Base-by-base conservation (phyloP, 2,329 filamentous ascomycete genomes). In the Arachnopeziza araneosa region DNA sequence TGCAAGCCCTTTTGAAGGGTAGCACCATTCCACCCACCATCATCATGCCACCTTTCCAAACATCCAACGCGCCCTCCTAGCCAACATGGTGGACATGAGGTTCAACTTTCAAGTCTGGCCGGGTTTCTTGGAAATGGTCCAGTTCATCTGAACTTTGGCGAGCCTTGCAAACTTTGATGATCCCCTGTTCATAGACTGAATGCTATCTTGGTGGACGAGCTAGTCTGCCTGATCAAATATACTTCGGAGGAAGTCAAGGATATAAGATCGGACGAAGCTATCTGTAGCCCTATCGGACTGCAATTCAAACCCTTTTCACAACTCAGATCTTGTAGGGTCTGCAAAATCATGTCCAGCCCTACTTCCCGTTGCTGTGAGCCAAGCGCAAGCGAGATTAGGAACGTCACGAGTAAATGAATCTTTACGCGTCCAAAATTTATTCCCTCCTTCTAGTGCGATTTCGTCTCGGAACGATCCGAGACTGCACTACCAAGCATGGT, bases 1-100 rank as follows among this genome's bases (percentile, higher is more conserved):
- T 7, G 54, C 53, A 54, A 69, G 65, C 57, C 66, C 65, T 4
- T 71, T 71, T 50, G 68, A 44, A 14, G 36, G 36, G 2, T 44
- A 44, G 36, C 10, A 14, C 17, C n/a, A 44, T 44, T 44, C 12
- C 17, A 2, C 36, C 36, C 17, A 7, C 36, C 6, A 17, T 19
- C 36, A 44, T 44, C 10, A 44, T 30, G 26, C 9, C 10, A 44
- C 36, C 36, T 19, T 44, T 19, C 36, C 36, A 44, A 44, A 44
- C 17, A 17, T 44, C 17, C 5, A 44, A 44, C 36, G 36, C 36
- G 36, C 17, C 26, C 36, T 44, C n/a, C 36, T 19, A 44, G 10
- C 36, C 6, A 14, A 17, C 4, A 17, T 14, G 12, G 36, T 44
- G 36, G 36, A 44, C 36, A 12, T 44, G 3, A 44, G 17, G 12